Conservation (phyloP, 306 rosid species). For the Cucumis hystrix region DNA sequence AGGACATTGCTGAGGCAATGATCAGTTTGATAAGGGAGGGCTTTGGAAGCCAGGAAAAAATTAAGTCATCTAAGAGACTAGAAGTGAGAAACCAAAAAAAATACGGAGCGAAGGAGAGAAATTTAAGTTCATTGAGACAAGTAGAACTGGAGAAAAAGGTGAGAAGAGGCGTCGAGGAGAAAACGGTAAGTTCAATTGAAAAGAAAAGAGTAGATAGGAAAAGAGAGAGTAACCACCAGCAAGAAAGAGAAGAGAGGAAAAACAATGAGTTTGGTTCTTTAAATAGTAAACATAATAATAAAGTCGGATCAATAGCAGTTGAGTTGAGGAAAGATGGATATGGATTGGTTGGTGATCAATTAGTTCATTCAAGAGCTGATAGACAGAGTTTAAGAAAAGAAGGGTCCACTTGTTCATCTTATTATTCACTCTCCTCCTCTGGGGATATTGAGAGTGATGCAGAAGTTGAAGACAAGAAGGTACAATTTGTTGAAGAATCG, state of each 20-base stretch:
- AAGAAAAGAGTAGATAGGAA: slow-evolving; percentile 9
- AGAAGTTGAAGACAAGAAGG: slow-evolving; percentile 45
- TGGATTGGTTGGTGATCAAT: slow-evolving; percentile 18
- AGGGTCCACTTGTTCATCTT: slow-evolving; percentile 75
- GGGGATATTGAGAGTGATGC: slow-evolving; percentile 50
- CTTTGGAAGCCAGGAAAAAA: slow-evolving; percentile 22
- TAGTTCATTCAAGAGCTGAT: slow-evolving; percentile 18
- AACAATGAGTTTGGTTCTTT: not conserved
- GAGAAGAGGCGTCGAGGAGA: slow-evolving; percentile 3
- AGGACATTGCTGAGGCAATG: slow-evolving; percentile 42
- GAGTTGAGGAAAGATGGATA: slow-evolving; percentile 25
- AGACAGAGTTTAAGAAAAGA: slow-evolving; percentile 30
- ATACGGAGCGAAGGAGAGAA: slow-evolving; percentile 21
- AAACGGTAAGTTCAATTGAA: not conserved
- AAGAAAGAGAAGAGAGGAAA: not conserved
- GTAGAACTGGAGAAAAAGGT: slow-evolving; percentile 27
- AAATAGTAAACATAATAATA: slow-evolving; percentile 13
- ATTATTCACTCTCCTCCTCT: slow-evolving; percentile 54
- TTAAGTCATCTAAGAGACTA: slow-evolving; percentile 25
- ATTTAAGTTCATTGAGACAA: slow-evolving; percentile 25
- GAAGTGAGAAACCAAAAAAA: slow-evolving; percentile 25
- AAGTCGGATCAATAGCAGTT: slow-evolving; percentile 9
- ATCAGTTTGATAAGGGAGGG: slow-evolving; percentile 67
- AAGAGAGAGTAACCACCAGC: slow-evolving; percentile 1
- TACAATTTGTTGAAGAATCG: slow-evolving; percentile 26